Base-by-base conservation (phyloP, 352 stramenopile genomes). In the Pythium angustatum region DNA sequence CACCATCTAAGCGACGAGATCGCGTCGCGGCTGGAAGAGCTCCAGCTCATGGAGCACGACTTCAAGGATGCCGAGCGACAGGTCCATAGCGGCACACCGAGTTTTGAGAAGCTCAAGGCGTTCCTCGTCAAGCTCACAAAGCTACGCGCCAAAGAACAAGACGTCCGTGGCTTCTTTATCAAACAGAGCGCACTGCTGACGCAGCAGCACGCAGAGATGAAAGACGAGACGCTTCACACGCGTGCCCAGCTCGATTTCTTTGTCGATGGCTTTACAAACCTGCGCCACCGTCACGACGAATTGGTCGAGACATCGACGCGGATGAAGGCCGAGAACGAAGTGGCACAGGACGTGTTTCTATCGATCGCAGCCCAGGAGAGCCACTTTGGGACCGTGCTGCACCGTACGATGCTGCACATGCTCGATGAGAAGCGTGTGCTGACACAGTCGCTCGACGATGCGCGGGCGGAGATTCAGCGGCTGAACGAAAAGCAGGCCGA, bases 61-160 rank as follows among this genome's bases (percentile, higher is more conserved):
- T 88, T 91, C 67, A 93, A 93, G 50, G 62, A 69, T 0, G 72
- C 84, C 0, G 84, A 93, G 51, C 77, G 80, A 0, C 59, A 71
- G 3, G 68, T 87, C 10, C 84, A 93, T 53, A 81, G 67, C 0
- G 84, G 84, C 0, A 62, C 73, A 1, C 79, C 81, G 2, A 78
- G 68, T n/a, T 91, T 91, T 50, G 80, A 93, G 19, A 93, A 91
- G 56, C 71, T 93, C 40, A 91, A 93, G 58, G 49, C 59, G 28
- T 93, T 93, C 60, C 52, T 93, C 12, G 58, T 90, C 24, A 75
- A 79, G 31, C 50, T 93, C 43, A 85, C 84, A 2, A 52, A 75
- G 50, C 60, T 93, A 33, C 71, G 84, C 2, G 50, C 66, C 2
- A 90, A 88, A 56, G 84, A 93, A 44, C 72, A 86, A n/a, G 73